A percentile compares a stretch with the other conserved stretches of the same genome.
phyloP scores from a whole-genome alignment of 1,284 basidiomycete genomes.

The Leccinum angustisporum region DNA sequence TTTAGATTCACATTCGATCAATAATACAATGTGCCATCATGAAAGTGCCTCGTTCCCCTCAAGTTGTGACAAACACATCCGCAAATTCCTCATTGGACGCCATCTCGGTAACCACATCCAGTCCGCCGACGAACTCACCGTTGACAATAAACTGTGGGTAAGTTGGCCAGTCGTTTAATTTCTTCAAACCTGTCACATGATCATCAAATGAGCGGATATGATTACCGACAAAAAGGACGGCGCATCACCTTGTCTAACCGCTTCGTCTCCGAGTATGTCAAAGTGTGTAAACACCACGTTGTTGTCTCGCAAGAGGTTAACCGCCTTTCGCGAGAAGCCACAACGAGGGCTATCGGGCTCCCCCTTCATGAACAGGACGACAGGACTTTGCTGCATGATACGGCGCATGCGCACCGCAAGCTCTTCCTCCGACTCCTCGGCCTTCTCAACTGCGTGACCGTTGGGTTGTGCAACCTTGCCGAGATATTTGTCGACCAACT shows the following conservation, averaged over 20 bases:
- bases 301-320: slow-evolving; percentile 81
- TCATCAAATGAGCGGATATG: slow-evolving; percentile 56
- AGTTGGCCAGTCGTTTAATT: slow-evolving; percentile 91
- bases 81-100: slow-evolving; percentile 49
- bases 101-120: slow-evolving; percentile 83
- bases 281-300: slow-evolving; percentile 80
- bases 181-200: slow-evolving; percentile 47
- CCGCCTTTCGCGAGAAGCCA: slow-evolving; percentile 91
- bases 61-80: slow-evolving; percentile 24
- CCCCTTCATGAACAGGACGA: slow-evolving; percentile 99
- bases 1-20: neutral
- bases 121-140: slow-evolving; percentile 93
- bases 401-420: slow-evolving; percentile 59
- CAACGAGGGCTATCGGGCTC: slow-evolving; percentile 82
- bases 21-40: slow-evolving; percentile 1
- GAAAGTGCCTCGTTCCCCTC: slow-evolving; percentile 1
- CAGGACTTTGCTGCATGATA: slow-evolving; percentile 69
- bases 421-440: slow-evolving; percentile 62
- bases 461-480: slow-evolving; percentile 37
- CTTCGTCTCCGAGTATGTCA: slow-evolving; percentile 85
- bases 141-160: slow-evolving; percentile 94
- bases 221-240: neutral
- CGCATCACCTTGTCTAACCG: slow-evolving; percentile 52
- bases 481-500: slow-evolving; percentile 61
- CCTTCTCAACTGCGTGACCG: slow-evolving; percentile 36